Base-by-base conservation (phyloP, 495 filamentous ascomycete species). In the Aspergillus avenaceus region DNA sequence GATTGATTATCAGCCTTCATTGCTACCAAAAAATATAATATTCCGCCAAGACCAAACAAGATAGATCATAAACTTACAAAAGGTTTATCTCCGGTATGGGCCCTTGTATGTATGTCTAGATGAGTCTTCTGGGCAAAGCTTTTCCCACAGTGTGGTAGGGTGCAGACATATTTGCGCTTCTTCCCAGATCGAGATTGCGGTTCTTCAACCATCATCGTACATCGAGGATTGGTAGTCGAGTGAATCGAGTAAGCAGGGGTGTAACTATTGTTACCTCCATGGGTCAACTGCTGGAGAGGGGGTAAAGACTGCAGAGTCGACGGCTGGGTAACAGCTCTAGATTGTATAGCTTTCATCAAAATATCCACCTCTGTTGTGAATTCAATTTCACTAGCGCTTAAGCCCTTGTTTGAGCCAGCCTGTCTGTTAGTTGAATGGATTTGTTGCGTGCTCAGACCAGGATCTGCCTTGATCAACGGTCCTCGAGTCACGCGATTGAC, bases 91-190 rank as follows among this genome's bases (percentile, higher is more conserved):
- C 92, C 92, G 3, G 91, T 96, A 60, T 97, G 92, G 8, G 90
- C 85, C 60, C 92, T 80, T 37, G 79, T 86, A 60, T 97, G 92
- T 29, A 95, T 97, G 51, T 95, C 90, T 29, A 96, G 77, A 63
- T 97, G 91, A 2, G 91, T 97, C 67, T 92, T 96, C 63, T 97
- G 92, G 48, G 83, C 82, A 67, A 96, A 96, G 53, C 76, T 81
- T 72, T 93, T 96, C 49, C 78, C 72, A 59, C 92, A 97, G 12
- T 83, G 80, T 11, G 83, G 77, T 26, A 91, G 78, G 19, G 76
- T 81, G 68, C 92, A 97, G 22, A 79, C 69, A 61, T 93, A 93
- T 58, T 83, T 80, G 41, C 64, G 63, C 51, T 69, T 70, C 56
- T 69, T 71, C 25, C 60, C 61, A 23, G 65, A 66, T 25, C 64